Evolutionary conservation across 2,329 filamentous ascomycete species (phyloP).

Genomic region (Monosporascus cannonballus): DNA sequence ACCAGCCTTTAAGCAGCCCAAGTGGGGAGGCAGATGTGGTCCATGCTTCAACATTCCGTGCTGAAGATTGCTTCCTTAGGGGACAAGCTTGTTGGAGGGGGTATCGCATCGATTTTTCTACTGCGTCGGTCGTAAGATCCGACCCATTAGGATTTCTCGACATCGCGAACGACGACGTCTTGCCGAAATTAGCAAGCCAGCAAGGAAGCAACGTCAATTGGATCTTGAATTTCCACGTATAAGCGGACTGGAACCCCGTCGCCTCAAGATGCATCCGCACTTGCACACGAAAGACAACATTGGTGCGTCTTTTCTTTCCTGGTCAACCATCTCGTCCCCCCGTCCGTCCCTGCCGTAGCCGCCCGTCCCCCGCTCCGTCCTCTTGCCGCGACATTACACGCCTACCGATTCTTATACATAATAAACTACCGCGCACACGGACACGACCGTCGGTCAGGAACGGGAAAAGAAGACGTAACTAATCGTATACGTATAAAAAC

Average conservation of each 20-base stretch:
- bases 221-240: not conserved
- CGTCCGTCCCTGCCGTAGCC: not conserved
- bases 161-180: too few species aligned
- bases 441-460: not conserved
- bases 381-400: too few species aligned
- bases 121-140: too few species aligned
- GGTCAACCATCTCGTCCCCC: not conserved
- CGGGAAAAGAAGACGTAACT: not conserved
- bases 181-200: too few species aligned
- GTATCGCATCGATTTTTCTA: too few species aligned
- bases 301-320: constrained; percentile 46
- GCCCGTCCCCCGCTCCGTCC: too few species aligned
- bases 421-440: not conserved
- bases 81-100: not conserved
- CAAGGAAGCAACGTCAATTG: not conserved
- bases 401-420: not conserved
- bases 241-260: not conserved
- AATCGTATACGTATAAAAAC: not conserved
- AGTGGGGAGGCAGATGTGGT: not conserved
- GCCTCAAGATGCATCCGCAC: constrained; percentile 83
- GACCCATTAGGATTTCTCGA: too few species aligned
- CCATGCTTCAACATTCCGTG: not conserved
- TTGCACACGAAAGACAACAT: constrained; percentile 87
- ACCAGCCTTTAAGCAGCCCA: too few species aligned
- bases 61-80: too few species aligned